These are phyloP conservation scores for Colletotrichum lini DNA, from an alignment of 2,329 filamentous ascomycete species.

Conservation along the genomic window DNA sequence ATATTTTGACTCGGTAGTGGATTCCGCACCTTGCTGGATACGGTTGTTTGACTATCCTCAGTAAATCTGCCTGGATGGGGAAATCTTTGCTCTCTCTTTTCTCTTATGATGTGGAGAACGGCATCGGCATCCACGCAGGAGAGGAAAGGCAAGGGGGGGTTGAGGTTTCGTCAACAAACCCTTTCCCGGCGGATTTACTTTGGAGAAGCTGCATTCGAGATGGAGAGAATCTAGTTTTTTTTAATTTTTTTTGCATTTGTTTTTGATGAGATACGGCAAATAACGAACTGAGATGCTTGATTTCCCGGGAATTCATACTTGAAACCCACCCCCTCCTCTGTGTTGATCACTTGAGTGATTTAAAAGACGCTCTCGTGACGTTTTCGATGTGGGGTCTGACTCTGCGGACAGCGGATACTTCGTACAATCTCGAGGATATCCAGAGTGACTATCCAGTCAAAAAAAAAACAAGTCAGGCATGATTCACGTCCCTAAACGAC, in stretches of 20 bases:
- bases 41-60: too few relatives aligned
- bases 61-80: too few relatives aligned
- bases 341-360: background rate
- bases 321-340: too few relatives aligned
- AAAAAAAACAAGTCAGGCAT: background rate
- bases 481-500: background rate
- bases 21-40: background rate
- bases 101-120: slow-evolving; percentile 9
- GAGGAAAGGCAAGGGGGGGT: background rate
- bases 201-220: background rate
- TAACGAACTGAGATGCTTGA: slow-evolving; percentile 27
- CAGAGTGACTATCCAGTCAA: too few relatives aligned
- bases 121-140: background rate
- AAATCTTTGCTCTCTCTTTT: too few relatives aligned
- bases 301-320: slow-evolving; percentile 15
- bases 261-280: slow-evolving; percentile 2
- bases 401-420: background rate
- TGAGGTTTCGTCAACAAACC: background rate
- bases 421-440: too few relatives aligned
- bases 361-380: background rate
- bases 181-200: background rate
- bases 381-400: background rate
- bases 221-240: background rate
- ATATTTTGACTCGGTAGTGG: slow-evolving; percentile 1
- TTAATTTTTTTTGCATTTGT: too few relatives aligned